Base-by-base conservation (phyloP, 306 rosid species). In the Mimosa bimucronata region DNA sequence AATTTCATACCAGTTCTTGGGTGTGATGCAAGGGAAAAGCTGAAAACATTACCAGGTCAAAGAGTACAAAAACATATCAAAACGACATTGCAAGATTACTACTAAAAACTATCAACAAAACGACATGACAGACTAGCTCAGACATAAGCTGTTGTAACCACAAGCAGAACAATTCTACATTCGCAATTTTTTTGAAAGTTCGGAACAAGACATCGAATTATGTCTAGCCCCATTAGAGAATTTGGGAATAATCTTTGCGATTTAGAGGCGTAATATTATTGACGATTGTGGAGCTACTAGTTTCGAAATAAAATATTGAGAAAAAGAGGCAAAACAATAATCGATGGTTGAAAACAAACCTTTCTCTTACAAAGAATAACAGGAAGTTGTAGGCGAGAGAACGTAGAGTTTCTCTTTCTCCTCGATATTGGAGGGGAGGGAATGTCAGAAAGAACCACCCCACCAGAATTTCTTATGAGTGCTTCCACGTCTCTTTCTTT, bases 391-490 rank as follows among this genome's bases (percentile, higher is more conserved):
- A 55, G 48, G 41, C 67, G 66, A 55, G 79, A 74, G 77, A 73
- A 75, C 40, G 82, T 77, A 52, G 89, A 86, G 48, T 77, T 69
- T 81, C 86, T 83, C 73, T 88, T 90, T 79, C 74, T 66, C 84
- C 86, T 76, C 76, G 88, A 70, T 77, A 71, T 82, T 83, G 88
- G 83, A 75, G 83, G 86, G 66, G 90, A 77, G 79, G 98, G 97
- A 88, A 94, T 83, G 77, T 90, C 91, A 69, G 66, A 74, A 52
- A 92, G 94, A 79, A 92, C 83, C 77, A 88, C 81, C 64, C 95
- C 98, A 61, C 97, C 97, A 71, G 92, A 86, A 77, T 85, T 88
- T 79, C 93, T 79, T 85, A 94, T 82, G 80, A 85, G 80, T 77
- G 82, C 79, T 83, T 91, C 93, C 82, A 85, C 48, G 60, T 88